Percentiles rank a stretch among this genome's conserved stretches.
Evolutionary conservation across 208 protist species (phyloP).

Genomic region (Strigomonas culicis): DNA sequence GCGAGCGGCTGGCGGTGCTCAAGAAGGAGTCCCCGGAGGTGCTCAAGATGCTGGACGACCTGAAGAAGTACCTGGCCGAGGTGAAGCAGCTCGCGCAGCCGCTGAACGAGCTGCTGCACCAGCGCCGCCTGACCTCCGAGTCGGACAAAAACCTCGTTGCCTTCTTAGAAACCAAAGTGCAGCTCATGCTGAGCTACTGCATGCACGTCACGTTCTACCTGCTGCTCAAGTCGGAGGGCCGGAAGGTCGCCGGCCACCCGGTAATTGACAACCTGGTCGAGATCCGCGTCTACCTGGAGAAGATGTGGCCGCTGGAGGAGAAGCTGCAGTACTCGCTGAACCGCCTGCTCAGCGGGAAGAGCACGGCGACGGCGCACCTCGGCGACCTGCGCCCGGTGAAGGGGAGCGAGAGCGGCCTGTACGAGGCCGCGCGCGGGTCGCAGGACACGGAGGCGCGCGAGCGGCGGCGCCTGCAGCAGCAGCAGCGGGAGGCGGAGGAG

Average conservation of each 20-base stretch:
- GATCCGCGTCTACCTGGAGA: conserved; percentile 92
- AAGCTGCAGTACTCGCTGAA: conserved; percentile 96
- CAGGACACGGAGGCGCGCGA: conserved; percentile 54
- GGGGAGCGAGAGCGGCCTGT: conserved; percentile 29
- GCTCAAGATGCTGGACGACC: conserved; percentile 86
- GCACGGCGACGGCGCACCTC: conserved; percentile 51
- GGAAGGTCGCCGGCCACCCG: conserved; percentile 90
- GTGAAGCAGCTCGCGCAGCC: conserved; percentile 84
- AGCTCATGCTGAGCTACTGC: conserved; percentile 95
- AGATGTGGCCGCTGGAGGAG: conserved; percentile 93
- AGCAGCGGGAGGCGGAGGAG: conserved; percentile 67
- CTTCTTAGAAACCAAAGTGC: conserved; percentile 89
- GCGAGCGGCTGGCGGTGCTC: conserved; percentile 83
- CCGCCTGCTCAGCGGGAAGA: conserved; percentile 88
- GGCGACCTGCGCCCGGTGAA: conserved; percentile 67
- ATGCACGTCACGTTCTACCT: conserved; percentile 95
- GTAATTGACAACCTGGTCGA: conserved; percentile 93
- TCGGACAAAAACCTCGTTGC: conserved; percentile 77
- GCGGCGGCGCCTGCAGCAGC: conserved; percentile 55
- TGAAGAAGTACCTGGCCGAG: conserved; percentile 80
- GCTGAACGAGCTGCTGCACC: conserved; percentile 79
- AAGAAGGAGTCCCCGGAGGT: conserved; percentile 90
- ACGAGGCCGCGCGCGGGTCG: conserved; percentile 25
- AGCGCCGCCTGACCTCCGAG: conserved; percentile 54
- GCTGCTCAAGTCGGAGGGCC: conserved; percentile 89